These are phyloP conservation scores for Lepidopterella palustris DNA, from an alignment of 495 filamentous ascomycete genomes.

Conservation along the genomic window DNA sequence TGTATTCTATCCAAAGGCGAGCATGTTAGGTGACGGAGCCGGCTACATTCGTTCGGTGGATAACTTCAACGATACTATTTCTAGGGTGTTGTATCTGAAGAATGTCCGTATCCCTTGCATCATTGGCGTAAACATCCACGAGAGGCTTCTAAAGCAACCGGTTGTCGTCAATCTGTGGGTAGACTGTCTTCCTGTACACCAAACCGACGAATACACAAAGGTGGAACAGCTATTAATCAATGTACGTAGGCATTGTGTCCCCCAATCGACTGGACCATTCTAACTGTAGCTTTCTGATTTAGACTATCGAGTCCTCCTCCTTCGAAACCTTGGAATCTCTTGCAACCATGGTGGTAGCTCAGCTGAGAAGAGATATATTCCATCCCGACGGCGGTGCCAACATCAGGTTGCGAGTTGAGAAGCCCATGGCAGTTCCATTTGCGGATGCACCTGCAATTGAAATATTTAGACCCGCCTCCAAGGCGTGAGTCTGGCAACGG, in stretches of 20 bases:
- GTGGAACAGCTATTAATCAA: slow-evolving; percentile 46
- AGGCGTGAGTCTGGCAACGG: background rate
- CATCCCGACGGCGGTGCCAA: slow-evolving; percentile 21
- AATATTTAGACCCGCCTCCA: slow-evolving; percentile 29
- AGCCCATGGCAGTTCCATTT: slow-evolving; percentile 52
- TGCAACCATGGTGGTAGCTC: slow-evolving; percentile 41
- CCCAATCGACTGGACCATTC: background rate
- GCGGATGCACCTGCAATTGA: slow-evolving; percentile 54
- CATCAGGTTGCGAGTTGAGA: slow-evolving; percentile 48
- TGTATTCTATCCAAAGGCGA: slow-evolving; percentile 32
- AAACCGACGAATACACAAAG: slow-evolving; percentile 41
- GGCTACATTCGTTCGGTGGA: background rate
- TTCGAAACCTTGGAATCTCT: slow-evolving; percentile 61
- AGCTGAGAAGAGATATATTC: slow-evolving; percentile 36
- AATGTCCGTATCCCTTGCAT: slow-evolving; percentile 51
- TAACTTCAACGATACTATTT: slow-evolving; percentile 8
- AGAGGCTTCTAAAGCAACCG: slow-evolving; percentile 52
- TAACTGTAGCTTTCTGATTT: background rate
- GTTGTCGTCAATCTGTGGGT: slow-evolving; percentile 50
- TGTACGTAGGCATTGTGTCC: slow-evolving; percentile 37
- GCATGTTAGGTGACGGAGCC: slow-evolving; percentile 33
- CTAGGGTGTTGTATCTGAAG: slow-evolving; percentile 27
- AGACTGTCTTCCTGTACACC: slow-evolving; percentile 36
- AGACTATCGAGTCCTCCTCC: slow-evolving; percentile 51
- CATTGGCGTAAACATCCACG: slow-evolving; percentile 56